phyloP scores from a whole-genome alignment of 495 filamentous ascomycete genomes.

The Aspergillus carlsbadensis region DNA sequence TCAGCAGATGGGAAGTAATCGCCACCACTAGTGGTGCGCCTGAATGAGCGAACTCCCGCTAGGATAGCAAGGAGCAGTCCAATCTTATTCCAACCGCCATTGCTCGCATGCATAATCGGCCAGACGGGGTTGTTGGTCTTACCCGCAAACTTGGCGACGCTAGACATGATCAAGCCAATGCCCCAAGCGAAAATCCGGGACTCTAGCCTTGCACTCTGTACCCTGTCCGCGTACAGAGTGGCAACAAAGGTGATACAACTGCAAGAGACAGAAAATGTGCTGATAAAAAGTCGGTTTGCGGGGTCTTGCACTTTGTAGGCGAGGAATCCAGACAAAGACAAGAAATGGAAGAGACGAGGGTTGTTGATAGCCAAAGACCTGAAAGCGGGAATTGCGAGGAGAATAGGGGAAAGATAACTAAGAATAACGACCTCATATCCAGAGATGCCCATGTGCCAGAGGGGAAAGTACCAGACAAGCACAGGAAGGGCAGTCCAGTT shows the following conservation, averaged over 20 bases:
- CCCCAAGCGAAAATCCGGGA: slow-evolving; percentile 75
- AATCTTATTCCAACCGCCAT: slow-evolving; percentile 90
- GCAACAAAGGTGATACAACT: slow-evolving; percentile 80
- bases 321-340: slow-evolving; percentile 75
- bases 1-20: slow-evolving; percentile 47
- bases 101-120: slow-evolving; percentile 84
- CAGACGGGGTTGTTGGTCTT: slow-evolving; percentile 97
- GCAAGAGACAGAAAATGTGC: slow-evolving; percentile 74
- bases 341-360: slow-evolving; percentile 65
- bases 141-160: slow-evolving; percentile 89
- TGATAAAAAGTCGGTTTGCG: slow-evolving; percentile 73
- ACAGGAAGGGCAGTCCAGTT: slow-evolving; percentile 85
- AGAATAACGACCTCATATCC: slow-evolving; percentile 91
- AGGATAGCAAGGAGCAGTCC: slow-evolving; percentile 75
- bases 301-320: slow-evolving; percentile 76
- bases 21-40: slow-evolving; percentile 53
- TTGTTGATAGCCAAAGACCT: slow-evolving; percentile 67
- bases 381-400: slow-evolving; percentile 72
- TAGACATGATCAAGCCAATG: slow-evolving; percentile 80
- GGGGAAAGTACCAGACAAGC: slow-evolving; percentile 94
- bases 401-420: slow-evolving; percentile 74
- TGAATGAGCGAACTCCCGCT: slow-evolving; percentile 69
- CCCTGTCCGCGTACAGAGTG: slow-evolving; percentile 73
- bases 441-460: slow-evolving; percentile 99
- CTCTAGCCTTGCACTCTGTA: slow-evolving; percentile 74